Base-by-base conservation (phyloP, 2,329 filamentous ascomycete species). In the Cordyceps tenuipes region DNA sequence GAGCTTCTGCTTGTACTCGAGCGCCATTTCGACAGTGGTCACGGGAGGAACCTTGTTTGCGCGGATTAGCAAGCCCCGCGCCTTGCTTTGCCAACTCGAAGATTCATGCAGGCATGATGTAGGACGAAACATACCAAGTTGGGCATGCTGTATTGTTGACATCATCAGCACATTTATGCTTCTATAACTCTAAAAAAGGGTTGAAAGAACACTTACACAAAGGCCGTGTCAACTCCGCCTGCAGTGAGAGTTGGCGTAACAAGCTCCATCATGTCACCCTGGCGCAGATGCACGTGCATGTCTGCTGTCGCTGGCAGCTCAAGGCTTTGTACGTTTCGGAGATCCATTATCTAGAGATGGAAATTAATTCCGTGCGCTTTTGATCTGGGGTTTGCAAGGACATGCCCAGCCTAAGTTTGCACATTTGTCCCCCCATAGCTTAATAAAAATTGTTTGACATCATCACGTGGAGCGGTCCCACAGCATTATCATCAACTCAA, bases 231-330 rank as follows among this genome's bases (percentile, higher is more conserved):
- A 64, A 88, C 83, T 54, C 87, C 87, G 64, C 86, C 86, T 62
- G 78, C 71, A 57, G 80, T 78, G 62, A 82, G 71, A 19, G 76
- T 77, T 43, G 79, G 79, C 49, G 74, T 75, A 23, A 82, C 80
- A 39, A 79, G 67, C 62, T 84, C 76, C 80, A 87, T 85, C 77
- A 85, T 82, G 61, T 81, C 76, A 21, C 81, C 87, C 71, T 90
- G 83, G 34, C 87, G 83, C 65, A 90, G 76, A 72, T 90, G 87
- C 66, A 90, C 87, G 67, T 87, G 84, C 73, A 88, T 83, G 72
- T 89, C 86, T 57, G 85, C 85, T 63, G 84, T 77, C 23, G 85
- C 79, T 54, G 84, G 83, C 67, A 89, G 77, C 75, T 84, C 79
- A 48, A 81, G 63, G 39, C 68, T 66, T 41, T 76, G 64, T 21